Evolutionary conservation across 805 yeast species (phyloP), one percentile per base, ranked within the genome.

Genomic region (Nakazawaea wyomingensis): DNA sequence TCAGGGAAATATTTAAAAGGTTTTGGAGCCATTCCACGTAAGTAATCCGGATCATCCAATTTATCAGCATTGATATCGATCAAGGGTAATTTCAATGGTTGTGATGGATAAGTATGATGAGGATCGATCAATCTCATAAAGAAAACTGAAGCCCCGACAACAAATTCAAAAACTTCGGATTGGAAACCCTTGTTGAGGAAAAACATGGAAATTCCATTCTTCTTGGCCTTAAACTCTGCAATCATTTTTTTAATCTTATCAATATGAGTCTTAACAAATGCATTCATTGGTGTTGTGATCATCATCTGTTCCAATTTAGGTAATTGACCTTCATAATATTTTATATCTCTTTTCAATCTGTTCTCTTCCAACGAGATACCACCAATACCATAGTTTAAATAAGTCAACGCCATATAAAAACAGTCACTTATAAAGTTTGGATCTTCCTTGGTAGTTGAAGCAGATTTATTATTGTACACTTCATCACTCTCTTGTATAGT

Each of bases 1-100:
- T 93, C 98, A 0, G 99, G 99, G 48, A 71, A 82, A 58, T 76
- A 85, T 53, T 78, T 82, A 74, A 91, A 88, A 1, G 93, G 93
- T 14, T 61, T 54, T 4, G 95, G 91, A 0, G 91, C 72, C 48
- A 79, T 65, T 8, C 71, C 63, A 54, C 85, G 74, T 52, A 84
- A 66, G 54, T 72, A 80, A 35, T 82, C 91, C n/a, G 80, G 76
- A 59, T 84, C 85, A 53, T 85, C 91, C 36, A 82, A 76, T 41
- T 78, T 76, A 35, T 68, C 66, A 39, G 79, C 72, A 53, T 81
- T 76, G 42, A 69, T 66, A 19, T 82, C 73, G 10, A 81, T 76
- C 38, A 79, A 60, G 2, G 86, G 87, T 22, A 87, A 66, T 1
- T 60, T 43, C 3, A 86, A 54, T 24, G 69, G 63, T 10, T 60